A percentile compares a stretch with the other conserved stretches of the same genome.
These are phyloP conservation scores for Phytopythium vexans DNA, from an alignment of 352 stramenopile genomes.

Conservation along the genomic window DNA sequence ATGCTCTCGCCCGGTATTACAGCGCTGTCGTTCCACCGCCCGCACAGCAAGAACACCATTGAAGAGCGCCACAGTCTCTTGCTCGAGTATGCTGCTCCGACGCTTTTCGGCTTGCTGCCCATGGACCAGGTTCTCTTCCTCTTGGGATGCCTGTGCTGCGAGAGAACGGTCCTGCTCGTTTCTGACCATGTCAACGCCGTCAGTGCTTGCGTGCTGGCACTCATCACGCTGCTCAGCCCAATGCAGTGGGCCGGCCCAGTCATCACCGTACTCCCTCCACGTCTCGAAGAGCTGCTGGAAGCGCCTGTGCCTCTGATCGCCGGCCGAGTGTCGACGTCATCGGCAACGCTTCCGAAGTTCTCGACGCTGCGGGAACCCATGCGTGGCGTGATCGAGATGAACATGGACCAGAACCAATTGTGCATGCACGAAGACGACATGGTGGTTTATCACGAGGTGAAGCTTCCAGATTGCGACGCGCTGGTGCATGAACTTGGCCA, in stretches of 20 bases:
- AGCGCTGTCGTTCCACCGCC: slow-evolving; percentile 70
- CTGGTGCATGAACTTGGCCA: slow-evolving; percentile 68
- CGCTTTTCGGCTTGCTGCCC: slow-evolving; percentile 67
- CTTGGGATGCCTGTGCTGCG: slow-evolving; percentile 68
- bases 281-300: slow-evolving; percentile 69
- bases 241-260: slow-evolving; percentile 77
- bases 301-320: slow-evolving; percentile 76
- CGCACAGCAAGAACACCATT: slow-evolving; percentile 53
- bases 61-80: slow-evolving; percentile 60
- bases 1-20: slow-evolving; percentile 52
- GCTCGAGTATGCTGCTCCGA: slow-evolving; percentile 67
- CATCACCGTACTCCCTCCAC: slow-evolving; percentile 65
- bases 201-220: slow-evolving; percentile 67
- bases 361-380: slow-evolving; percentile 59
- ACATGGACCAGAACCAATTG: slow-evolving; percentile 75
- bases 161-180: slow-evolving; percentile 74
- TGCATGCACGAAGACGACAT: slow-evolving; percentile 79
- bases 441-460: slow-evolving; percentile 69
- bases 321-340: slow-evolving; percentile 64
- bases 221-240: slow-evolving; percentile 65
- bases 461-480: slow-evolving; percentile 66
- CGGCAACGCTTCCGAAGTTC: slow-evolving; percentile 35
- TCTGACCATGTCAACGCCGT: slow-evolving; percentile 75
- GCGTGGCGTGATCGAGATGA: slow-evolving; percentile 75
- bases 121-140: slow-evolving; percentile 80